phyloP scores from a whole-genome alignment of 1,284 basidiomycete species.

The Calocybe gambosa region DNA sequence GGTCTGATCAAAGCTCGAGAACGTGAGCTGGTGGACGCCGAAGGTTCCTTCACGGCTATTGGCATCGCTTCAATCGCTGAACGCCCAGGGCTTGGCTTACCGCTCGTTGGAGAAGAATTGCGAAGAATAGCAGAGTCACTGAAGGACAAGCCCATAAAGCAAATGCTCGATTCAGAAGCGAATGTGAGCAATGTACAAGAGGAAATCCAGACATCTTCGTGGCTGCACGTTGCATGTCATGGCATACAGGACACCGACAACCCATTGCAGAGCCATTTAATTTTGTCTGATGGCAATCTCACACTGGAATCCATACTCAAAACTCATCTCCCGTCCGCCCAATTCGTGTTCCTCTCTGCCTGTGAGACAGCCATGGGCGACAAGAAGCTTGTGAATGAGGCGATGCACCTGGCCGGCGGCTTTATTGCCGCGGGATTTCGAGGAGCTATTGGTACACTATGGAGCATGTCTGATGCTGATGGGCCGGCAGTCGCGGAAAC shows the following conservation, averaged over 20 bases:
- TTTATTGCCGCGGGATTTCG: slow-evolving; percentile 29
- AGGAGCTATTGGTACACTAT: slow-evolving; percentile 28
- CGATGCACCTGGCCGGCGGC: slow-evolving; percentile 25
- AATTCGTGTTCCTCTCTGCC: slow-evolving; percentile 19
- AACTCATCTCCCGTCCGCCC: slow-evolving; percentile 8
- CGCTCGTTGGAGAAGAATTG: slow-evolving; percentile 5
- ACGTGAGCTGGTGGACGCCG: background rate
- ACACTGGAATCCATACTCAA: slow-evolving; percentile 11
- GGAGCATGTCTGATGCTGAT: slow-evolving; percentile 25
- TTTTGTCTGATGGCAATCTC: slow-evolving; percentile 11
- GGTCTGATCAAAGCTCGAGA: slow-evolving; percentile 7
- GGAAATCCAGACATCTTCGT: slow-evolving; percentile 6
- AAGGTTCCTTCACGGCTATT: background rate
- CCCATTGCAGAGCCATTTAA: slow-evolving; percentile 14
- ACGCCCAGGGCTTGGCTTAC: background rate
- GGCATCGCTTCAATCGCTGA: slow-evolving; percentile 2
- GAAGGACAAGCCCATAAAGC: background rate
- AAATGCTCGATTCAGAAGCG: slow-evolving; percentile 4
- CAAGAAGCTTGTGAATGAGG: slow-evolving; percentile 19
- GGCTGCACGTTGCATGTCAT: slow-evolving; percentile 19
- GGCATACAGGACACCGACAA: slow-evolving; percentile 12
- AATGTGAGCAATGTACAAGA: slow-evolving; percentile 8
- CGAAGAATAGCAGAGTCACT: background rate
- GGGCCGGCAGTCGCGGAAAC: slow-evolving; percentile 19
- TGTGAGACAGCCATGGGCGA: slow-evolving; percentile 16